Evolutionary conservation across 2,329 filamentous ascomycete genomes (phyloP).

Genomic region (Venturiaceae sp.): DNA sequence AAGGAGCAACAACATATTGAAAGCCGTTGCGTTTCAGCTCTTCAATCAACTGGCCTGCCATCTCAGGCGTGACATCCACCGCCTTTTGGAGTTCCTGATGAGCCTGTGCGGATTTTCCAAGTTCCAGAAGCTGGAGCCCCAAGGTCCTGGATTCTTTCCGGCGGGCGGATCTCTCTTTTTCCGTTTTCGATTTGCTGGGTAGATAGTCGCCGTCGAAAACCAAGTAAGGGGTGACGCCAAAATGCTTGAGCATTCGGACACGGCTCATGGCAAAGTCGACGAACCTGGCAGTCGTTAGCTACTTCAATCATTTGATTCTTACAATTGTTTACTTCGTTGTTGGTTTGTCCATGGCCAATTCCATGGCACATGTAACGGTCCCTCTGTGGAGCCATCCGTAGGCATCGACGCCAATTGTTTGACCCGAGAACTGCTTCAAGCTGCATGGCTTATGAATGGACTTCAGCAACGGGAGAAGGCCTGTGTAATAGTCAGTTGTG

Average conservation of each 20-base stretch:
- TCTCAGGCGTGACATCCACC: constrained; percentile 89
- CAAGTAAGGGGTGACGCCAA: constrained; percentile 86
- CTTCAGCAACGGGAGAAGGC: constrained; percentile 83
- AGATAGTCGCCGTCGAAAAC: constrained; percentile 95
- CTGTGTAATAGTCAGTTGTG: constrained; percentile 32
- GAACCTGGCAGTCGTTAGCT: constrained; percentile 46
- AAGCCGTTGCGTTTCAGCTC: constrained; percentile 74
- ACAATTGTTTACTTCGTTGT: constrained; percentile 60
- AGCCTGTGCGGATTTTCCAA: constrained; percentile 72
- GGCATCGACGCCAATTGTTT: constrained; percentile 88
- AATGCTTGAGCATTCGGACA: constrained; percentile 88
- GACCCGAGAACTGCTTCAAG: constrained; percentile 76
- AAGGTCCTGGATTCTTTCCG: constrained; percentile 67
- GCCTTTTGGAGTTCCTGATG: constrained; percentile 86
- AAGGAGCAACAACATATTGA: constrained; percentile 87
- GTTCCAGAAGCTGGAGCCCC: constrained; percentile 69
- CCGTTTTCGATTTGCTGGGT: constrained; percentile 85
- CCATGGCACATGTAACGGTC: constrained; percentile 79
- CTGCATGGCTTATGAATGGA: constrained; percentile 88
- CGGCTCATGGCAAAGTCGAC: constrained; percentile 84
- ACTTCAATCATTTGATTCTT: constrained; percentile 13
- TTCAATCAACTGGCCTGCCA: constrained; percentile 87
- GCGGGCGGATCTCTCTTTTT: constrained; percentile 63
- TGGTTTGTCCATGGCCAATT: constrained; percentile 79
- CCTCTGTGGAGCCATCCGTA: constrained; percentile 98